Evolutionary conservation across 768 basidiomycete genomes (phyloP).

Genomic region (Mycena capillaripes): DNA sequence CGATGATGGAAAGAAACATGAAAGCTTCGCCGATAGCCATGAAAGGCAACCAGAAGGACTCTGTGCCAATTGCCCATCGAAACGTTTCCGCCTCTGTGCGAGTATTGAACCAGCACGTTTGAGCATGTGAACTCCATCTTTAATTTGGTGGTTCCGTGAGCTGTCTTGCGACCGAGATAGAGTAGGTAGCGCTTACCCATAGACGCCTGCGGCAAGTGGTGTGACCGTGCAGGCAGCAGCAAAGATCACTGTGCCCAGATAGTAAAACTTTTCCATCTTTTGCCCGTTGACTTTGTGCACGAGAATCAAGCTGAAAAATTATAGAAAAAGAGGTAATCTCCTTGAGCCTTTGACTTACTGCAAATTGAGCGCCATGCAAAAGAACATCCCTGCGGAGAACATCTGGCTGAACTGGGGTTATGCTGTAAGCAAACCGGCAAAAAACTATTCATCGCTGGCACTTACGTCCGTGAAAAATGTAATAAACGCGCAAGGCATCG

Average conservation of each 20-base stretch:
- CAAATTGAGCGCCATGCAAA: conserved; percentile 4
- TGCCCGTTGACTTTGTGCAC: neutral
- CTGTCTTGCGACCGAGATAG: conserved; percentile 1
- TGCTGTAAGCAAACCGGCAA: neutral
- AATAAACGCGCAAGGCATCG: conserved; percentile 1
- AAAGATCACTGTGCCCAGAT: conserved; percentile 8
- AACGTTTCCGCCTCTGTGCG: conserved; percentile 4
- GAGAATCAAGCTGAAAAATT: neutral
- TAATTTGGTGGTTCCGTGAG: neutral
- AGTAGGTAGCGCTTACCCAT: conserved; percentile 6
- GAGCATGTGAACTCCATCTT: conserved; percentile 6
- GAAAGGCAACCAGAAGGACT: conserved; percentile 6
- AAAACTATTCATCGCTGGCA: conserved; percentile 8
- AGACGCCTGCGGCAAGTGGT: conserved; percentile 5
- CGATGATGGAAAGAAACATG: conserved; percentile 4
- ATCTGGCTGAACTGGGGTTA: conserved; percentile 4
- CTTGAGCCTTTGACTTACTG: conserved; percentile 2
- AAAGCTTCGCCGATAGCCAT: conserved; percentile 2
- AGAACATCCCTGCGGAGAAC: conserved; percentile 5
- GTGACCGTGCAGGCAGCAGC: conserved; percentile 1
- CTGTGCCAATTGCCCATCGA: neutral
- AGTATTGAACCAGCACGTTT: conserved; percentile 9
- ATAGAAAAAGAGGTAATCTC: neutral
- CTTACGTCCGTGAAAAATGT: conserved; percentile 1
- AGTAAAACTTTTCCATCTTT: conserved; percentile 2